Conservation (phyloP, 345 rosid genomes). For the Eucalyptus paniculata region DNA sequence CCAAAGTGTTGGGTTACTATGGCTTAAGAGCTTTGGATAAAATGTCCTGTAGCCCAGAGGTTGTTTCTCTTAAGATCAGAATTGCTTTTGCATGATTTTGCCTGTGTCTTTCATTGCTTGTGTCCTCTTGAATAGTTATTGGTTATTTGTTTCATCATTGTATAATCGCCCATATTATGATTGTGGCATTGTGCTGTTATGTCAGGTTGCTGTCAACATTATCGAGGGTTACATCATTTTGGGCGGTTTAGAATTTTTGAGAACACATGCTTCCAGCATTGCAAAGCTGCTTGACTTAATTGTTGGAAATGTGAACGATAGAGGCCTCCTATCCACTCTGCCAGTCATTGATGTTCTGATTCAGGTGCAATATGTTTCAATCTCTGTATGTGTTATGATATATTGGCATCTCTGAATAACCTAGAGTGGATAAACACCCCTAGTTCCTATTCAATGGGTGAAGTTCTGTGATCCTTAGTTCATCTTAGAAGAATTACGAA, state of each 20-base stretch:
- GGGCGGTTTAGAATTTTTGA: conserved; percentile 78
- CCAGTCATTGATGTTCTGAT: conserved; percentile 83
- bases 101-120: not conserved
- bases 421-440: not conserved
- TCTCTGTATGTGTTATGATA: not conserved
- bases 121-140: not conserved
- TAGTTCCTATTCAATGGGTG: not conserved
- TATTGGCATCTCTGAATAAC: not conserved
- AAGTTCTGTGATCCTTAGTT: not conserved
- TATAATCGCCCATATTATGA: not conserved
- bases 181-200: not conserved
- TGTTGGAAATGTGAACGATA: conserved; percentile 88
- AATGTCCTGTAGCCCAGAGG: not conserved
- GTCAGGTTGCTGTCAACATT: conserved; percentile 75
- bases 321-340: conserved; percentile 66
- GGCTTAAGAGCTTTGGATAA: not conserved
- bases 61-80: not conserved
- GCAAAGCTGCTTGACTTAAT: conserved; percentile 88
- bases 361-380: conserved; percentile 38
- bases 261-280: conserved; percentile 64
- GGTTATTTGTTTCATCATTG: not conserved
- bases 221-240: conserved; percentile 67
- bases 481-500: not conserved
- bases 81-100: not conserved
- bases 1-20: not conserved